phyloP scores from a whole-genome alignment of 129 eudicot genomes.

The Centaurea solstitialis region DNA sequence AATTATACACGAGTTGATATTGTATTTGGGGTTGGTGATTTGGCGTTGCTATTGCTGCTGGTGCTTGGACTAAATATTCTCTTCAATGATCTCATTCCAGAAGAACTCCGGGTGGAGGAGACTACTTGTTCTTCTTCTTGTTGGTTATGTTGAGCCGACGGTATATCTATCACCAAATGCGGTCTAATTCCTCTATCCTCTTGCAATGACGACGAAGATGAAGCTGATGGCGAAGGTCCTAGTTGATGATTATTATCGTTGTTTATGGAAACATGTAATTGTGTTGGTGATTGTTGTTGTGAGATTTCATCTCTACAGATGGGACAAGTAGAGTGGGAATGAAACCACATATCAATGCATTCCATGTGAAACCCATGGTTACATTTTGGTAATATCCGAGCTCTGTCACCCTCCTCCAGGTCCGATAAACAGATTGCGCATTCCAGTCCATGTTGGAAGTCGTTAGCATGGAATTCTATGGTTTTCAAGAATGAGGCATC shows the following conservation, averaged over 20 bases:
- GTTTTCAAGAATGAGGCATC: constrained; percentile 53
- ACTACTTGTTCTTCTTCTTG: constrained; percentile 37
- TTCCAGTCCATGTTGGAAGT: constrained; percentile 63
- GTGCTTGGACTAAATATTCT: background rate
- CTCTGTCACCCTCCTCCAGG: constrained; percentile 26
- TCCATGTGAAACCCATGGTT: constrained; percentile 43
- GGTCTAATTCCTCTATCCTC: constrained; percentile 14
- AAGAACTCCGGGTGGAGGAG: background rate
- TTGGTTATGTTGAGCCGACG: constrained; percentile 27
- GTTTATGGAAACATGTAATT: constrained; percentile 38
- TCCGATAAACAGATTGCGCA: constrained; percentile 53
- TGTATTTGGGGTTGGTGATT: background rate
- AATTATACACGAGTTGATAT: background rate
- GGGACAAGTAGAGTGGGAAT: constrained; percentile 36
- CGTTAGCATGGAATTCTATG: constrained; percentile 36
- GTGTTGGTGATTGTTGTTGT: background rate
- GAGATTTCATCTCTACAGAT: constrained; percentile 43
- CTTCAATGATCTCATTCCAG: background rate
- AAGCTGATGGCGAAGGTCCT: constrained; percentile 6
- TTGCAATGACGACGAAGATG: background rate
- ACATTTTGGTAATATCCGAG: constrained; percentile 41
- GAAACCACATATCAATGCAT: constrained; percentile 31
- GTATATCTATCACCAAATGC: constrained; percentile 58
- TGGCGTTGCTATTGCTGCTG: background rate
- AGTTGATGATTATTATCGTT: constrained; percentile 11